These are phyloP conservation scores for Elongisporangium prolatum DNA, from an alignment of 352 stramenopile species.

Conservation along the genomic window DNA sequence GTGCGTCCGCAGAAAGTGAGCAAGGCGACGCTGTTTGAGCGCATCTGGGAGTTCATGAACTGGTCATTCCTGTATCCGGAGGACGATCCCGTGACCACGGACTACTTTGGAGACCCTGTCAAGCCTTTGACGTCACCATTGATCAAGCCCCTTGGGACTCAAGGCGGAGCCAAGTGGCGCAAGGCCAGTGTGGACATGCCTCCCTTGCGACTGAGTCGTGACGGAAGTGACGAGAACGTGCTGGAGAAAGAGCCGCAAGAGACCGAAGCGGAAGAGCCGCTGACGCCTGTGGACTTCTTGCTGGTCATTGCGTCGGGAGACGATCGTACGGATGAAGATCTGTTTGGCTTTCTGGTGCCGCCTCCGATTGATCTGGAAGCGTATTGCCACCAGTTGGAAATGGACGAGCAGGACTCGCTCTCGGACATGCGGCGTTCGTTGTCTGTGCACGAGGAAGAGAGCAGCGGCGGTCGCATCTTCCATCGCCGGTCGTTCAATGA, in stretches of 20 bases:
- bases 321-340: conserved; percentile 77
- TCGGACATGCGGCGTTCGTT: conserved; percentile 13
- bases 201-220: conserved; percentile 9
- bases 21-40: conserved; percentile 75
- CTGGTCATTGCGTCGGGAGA: conserved; percentile 82
- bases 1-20: conserved; percentile 77
- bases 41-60: conserved; percentile 86
- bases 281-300: conserved; percentile 65
- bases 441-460: conserved; percentile 6
- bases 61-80: conserved; percentile 58
- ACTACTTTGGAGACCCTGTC: conserved; percentile 68
- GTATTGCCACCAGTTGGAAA: conserved; percentile 73
- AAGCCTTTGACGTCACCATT: conserved; percentile 39
- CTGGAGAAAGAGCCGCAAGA: conserved; percentile 11
- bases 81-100: conserved; percentile 53
- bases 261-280: conserved; percentile 5
- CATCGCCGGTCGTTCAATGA: conserved; percentile 13
- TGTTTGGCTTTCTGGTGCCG: conserved; percentile 74
- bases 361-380: conserved; percentile 79
- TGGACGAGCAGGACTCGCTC: conserved; percentile 41
- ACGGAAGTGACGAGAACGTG: conserved; percentile 5
- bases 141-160: conserved; percentile 26
- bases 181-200: conserved; percentile 4
- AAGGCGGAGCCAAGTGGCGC: neutral
- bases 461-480: neutral